Evolutionary conservation across 176 grass and related monocot species (phyloP), one percentile per base, ranked within the genome.

Genomic region (Aegilops tauschii): DNA sequence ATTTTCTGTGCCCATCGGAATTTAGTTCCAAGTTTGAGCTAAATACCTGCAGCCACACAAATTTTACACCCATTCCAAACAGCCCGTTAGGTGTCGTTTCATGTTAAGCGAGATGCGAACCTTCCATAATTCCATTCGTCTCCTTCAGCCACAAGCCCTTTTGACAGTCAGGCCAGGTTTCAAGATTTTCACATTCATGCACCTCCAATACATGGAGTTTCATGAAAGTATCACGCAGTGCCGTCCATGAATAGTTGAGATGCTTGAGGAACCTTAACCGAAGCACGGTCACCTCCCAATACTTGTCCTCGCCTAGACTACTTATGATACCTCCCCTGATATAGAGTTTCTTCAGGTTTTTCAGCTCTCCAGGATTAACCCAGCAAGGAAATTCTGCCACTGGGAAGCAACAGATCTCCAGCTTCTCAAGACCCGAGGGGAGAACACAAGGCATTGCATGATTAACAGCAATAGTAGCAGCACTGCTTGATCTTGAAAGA

Each of bases 211-310:
- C 18, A 40, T 44, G 36, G 37, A 73, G 69, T 73, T 73, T 44
- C 69, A 25, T 44, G 69, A 73, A 73, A 25, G 69, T 4, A 23
- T 73, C 37, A 1, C 44, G 34, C 69, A 73, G 69, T 44, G 37
- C 36, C 40, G 37, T 73, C 69, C 69, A 73, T 23, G 20, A 1
- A 73, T 73, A 73, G 21, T 73, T 73, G 20, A 73, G 34, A 73
- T 44, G 69, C n/a, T 73, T 73, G 69, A 82, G 79, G n/a, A 82
- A 82, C 79, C 35, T 82, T 64, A 82, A 28, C 4, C 79, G 36
- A 36, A 82, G 62, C 23, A 82, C 62, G 9, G 37, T 66, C 35
- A 82, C 61, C 31, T 28, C 39, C 79, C 79, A 82, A 27, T 9
- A 25, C 20, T 29, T 47, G 5, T 17, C 37, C 11, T 44, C 58